Percentiles rank a stretch among this genome's conserved stretches.
Evolutionary conservation across 257 asterid genomes (phyloP).

Genomic region (Salvia splendens): DNA sequence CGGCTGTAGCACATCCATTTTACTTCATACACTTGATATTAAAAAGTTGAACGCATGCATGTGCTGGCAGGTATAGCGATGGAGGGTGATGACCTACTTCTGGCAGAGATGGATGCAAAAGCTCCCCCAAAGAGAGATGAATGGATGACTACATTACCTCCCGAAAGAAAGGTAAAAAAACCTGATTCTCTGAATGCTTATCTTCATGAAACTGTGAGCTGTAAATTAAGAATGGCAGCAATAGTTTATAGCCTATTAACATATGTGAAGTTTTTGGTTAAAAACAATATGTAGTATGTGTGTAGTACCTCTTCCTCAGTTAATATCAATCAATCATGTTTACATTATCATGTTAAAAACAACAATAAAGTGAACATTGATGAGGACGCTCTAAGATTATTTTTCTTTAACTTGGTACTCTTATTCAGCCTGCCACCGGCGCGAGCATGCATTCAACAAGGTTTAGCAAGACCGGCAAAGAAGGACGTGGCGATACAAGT

Average conservation of each 20-base stretch:
- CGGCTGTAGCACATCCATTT: not conserved
- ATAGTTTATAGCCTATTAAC: not conserved
- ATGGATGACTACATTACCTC: conserved; percentile 98
- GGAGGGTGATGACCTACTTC: conserved; percentile 95
- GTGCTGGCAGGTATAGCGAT: conserved; percentile 78
- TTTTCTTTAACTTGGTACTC: conserved; percentile 25
- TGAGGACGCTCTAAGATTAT: no score
- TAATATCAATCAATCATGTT: no score
- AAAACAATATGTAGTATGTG: no score
- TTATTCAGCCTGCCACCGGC: conserved; percentile 58
- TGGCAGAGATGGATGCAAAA: conserved; percentile 77
- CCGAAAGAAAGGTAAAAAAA: conserved; percentile 72
- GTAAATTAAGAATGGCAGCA: not conserved
- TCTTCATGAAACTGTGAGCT: conserved; percentile 1
- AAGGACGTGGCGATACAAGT: conserved; percentile 97
- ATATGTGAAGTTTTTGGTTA: not conserved
- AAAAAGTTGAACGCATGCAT: conserved; percentile 8
- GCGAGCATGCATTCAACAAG: conserved; percentile 70
- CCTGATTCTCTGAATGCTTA: not conserved
- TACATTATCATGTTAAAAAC: no score
- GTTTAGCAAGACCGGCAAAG: conserved; percentile 70
- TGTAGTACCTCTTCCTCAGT: no score
- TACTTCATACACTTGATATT: conserved; percentile 27
- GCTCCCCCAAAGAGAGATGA: conserved; percentile 77
- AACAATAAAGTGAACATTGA: no score